Evolutionary conservation across 2,329 filamentous ascomycete genomes (phyloP).

Genomic region (Thielaviopsis populi): DNA sequence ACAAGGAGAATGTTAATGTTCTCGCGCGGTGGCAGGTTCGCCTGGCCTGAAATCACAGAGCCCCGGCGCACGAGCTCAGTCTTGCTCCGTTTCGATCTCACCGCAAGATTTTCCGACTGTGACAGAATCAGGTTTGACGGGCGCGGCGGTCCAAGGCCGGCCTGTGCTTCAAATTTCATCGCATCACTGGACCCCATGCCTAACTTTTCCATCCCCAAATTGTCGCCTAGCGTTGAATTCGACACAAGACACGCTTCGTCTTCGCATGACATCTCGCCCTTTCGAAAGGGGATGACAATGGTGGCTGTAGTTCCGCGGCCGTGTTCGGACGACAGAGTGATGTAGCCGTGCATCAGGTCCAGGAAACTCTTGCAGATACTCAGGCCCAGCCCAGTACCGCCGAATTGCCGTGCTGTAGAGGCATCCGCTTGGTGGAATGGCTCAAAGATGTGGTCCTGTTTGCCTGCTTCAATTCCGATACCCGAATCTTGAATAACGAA

Average conservation of each 20-base stretch:
- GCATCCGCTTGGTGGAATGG: constrained; percentile 73
- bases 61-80: constrained; percentile 20
- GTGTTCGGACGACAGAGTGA: constrained; percentile 50
- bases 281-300: constrained; percentile 65
- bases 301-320: constrained; percentile 57
- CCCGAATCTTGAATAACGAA: constrained; percentile 66
- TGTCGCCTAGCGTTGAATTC: not conserved
- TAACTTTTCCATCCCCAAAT: not conserved
- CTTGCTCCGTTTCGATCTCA: not conserved
- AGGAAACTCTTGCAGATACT: constrained; percentile 71
- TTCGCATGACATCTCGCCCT: constrained; percentile 23
- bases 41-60: constrained; percentile 28
- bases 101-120: not conserved
- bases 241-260: not conserved
- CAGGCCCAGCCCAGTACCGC: constrained; percentile 61
- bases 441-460: constrained; percentile 57
- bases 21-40: constrained; percentile 27
- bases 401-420: constrained; percentile 63
- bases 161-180: not conserved
- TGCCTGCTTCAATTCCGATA: constrained; percentile 67
- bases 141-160: too few species aligned
- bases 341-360: constrained; percentile 65
- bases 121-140: not conserved
- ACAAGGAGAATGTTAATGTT: constrained; percentile 59
- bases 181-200: not conserved